These are phyloP conservation scores for Rugosomyces carneus DNA, from an alignment of 1,284 basidiomycete genomes.

Conservation along the genomic window DNA sequence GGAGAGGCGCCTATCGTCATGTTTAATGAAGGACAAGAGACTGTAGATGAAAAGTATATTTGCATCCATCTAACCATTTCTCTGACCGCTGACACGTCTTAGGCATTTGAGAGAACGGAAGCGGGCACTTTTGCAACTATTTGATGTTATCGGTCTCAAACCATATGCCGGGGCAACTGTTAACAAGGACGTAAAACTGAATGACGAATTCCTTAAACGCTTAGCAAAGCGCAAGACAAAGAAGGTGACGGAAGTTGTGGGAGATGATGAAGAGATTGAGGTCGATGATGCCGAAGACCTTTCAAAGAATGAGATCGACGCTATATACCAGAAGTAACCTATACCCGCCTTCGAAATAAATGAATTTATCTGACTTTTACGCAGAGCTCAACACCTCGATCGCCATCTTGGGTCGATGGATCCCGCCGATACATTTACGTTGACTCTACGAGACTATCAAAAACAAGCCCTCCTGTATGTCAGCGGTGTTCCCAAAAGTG, in stretches of 20 bases:
- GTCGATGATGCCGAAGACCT: slow-evolving; percentile 76
- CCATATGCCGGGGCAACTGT: slow-evolving; percentile 41
- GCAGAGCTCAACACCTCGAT: slow-evolving; percentile 82
- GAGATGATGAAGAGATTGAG: slow-evolving; percentile 63
- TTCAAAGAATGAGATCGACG: slow-evolving; percentile 69
- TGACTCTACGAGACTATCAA: slow-evolving; percentile 85
- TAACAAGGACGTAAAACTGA: slow-evolving; percentile 31
- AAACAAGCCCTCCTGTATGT: slow-evolving; percentile 82
- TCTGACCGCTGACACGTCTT: background rate
- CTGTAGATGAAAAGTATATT: slow-evolving; percentile 53
- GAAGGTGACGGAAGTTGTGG: slow-evolving; percentile 50
- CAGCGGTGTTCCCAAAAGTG: background rate
- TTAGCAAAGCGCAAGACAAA: slow-evolving; percentile 32
- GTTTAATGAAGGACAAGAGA: slow-evolving; percentile 72
- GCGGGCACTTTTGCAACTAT: slow-evolving; percentile 55
- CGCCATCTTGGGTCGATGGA: slow-evolving; percentile 76
- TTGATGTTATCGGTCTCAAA: slow-evolving; percentile 57
- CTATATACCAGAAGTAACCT: slow-evolving; percentile 73
- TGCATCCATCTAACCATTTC: background rate
- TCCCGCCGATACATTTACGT: slow-evolving; percentile 72
- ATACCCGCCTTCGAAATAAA: background rate
- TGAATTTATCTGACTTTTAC: slow-evolving; percentile 1
- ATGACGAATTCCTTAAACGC: slow-evolving; percentile 37
- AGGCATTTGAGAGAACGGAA: slow-evolving; percentile 73
- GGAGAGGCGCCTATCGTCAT: slow-evolving; percentile 33